Percentiles rank a stretch among this genome's conserved stretches.
Evolutionary conservation across 139 green algal species (phyloP).

Genomic region (Tetradesmus lagerheimii): DNA sequence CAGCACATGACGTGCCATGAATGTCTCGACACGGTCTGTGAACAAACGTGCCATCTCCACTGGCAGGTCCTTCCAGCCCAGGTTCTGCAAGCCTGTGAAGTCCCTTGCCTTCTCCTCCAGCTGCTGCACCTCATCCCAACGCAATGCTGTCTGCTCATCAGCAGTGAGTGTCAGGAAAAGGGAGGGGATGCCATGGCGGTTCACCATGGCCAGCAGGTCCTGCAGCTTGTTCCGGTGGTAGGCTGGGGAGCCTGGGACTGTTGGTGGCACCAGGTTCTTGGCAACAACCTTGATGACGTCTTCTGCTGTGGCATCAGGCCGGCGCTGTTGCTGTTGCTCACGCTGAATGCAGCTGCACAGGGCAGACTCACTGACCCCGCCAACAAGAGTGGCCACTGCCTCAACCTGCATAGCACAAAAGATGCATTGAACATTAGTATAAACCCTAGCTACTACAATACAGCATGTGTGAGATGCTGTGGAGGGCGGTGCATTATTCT

Average conservation of each 20-base stretch:
- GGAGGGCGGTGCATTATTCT: no score
- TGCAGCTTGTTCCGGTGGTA: neutral
- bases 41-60: neutral
- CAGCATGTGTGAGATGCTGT: no score
- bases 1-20: neutral
- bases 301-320: neutral
- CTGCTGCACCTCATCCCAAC: neutral
- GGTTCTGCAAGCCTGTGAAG: neutral
- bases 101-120: neutral
- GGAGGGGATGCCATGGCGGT: neutral
- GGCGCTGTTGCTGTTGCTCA: neutral
- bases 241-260: neutral
- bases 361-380: neutral
- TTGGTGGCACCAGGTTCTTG: neutral
- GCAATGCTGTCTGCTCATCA: neutral
- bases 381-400: neutral
- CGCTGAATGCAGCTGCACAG: neutral
- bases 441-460: no score
- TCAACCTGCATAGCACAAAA: no score
- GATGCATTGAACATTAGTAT: no score
- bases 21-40: neutral
- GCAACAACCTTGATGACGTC: neutral
- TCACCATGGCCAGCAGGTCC: neutral
- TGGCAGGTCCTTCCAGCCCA: neutral
- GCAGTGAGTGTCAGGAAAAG: neutral